Conservation (phyloP, 2,329 filamentous ascomycete species). For the Elsinoe perseae region DNA sequence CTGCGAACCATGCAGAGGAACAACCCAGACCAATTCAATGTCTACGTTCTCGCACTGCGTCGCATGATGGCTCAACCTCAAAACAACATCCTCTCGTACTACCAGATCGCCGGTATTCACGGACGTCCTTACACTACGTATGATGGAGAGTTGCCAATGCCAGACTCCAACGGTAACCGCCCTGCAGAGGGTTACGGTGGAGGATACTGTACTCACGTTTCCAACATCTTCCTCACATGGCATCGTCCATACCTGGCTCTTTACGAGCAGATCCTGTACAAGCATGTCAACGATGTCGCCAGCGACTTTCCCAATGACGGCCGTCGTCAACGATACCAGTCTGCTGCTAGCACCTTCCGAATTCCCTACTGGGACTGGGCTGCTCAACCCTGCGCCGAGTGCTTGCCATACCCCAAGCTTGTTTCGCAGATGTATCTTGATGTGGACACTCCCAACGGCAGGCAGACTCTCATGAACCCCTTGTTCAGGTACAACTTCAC, state of each 20-base stretch:
- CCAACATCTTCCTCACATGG: conserved; percentile 71
- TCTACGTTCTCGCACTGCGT: conserved; percentile 68
- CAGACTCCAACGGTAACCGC: conserved; percentile 23
- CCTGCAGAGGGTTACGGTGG: conserved; percentile 42
- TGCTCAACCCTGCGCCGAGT: conserved; percentile 27
- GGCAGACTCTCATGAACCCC: conserved; percentile 28
- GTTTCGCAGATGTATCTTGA: conserved; percentile 34
- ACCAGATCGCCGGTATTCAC: conserved; percentile 74
- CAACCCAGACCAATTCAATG: conserved; percentile 58
- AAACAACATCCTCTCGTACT: conserved; percentile 61
- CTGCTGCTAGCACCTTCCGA: conserved; percentile 35
- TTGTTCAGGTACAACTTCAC: conserved; percentile 32
- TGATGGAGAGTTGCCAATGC: conserved; percentile 40
- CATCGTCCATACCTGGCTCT: conserved; percentile 70
- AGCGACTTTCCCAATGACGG: conserved; percentile 34
- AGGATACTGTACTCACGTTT: conserved; percentile 72
- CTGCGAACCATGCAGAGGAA: conserved; percentile 58
- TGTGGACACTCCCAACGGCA: conserved; percentile 30
- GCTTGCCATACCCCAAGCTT: conserved; percentile 33
- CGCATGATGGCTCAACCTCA: conserved; percentile 63
- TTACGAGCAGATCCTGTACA: conserved; percentile 45
- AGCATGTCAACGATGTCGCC: conserved; percentile 35
- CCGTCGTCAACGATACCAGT: conserved; percentile 33
- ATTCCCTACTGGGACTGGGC: conserved; percentile 46
- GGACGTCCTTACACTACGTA: conserved; percentile 60